Base-by-base conservation (phyloP, 2,329 filamentous ascomycete species). In the Stagonosporopsis chrysanthemi region DNA sequence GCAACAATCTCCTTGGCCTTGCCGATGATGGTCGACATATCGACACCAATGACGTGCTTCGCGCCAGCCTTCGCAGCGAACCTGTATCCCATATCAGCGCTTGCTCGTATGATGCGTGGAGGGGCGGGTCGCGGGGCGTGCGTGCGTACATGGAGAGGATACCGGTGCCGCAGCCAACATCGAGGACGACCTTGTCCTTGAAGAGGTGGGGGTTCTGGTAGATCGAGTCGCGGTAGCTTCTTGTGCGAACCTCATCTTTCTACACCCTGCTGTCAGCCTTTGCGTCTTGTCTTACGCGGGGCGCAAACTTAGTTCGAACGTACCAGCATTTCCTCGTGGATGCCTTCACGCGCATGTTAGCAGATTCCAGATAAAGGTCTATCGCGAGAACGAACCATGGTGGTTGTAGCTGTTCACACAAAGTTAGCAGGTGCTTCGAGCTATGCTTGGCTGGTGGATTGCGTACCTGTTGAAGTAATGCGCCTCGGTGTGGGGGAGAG, bases 1-100 rank as follows among this genome's bases (percentile, higher is more conserved):
- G 88, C 88, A 74, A 98, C 95, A 66, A 99, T 99, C 83, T 98
- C 91, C 73, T 88, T 88, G 41, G 95, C 95, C 85, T 99, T 99
- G 81, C 96, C 92, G 81, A 99, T 97, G 79, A 99, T 99, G 69
- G 94, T 97, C 31, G 95, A 99, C 94, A 98, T 99, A 80, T 99
- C 95, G 55, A 99, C 95, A 71, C 95, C 95, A 67, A 98, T 96
- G 68, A 99, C 95, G 79, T 99, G 95, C 82, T 97, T 98, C 58
- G 95, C 95, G 75, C 95, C 95, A 60, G 95, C 93, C 81, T 90
- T 93, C 60, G 91, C 93, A 53, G 95, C 95, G 78, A 99, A 99
- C 94, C 94, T 98, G 71, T 45, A 56, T 46, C 38, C 36, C 52
- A 22, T 62, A 52, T 72, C 58, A 74, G 65, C 53, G 41, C 41